A percentile compares a stretch with the other conserved stretches of the same genome.
These are phyloP conservation scores for Populus hybrid DNA, from an alignment of 441 rosid species.

Conservation along the genomic window DNA sequence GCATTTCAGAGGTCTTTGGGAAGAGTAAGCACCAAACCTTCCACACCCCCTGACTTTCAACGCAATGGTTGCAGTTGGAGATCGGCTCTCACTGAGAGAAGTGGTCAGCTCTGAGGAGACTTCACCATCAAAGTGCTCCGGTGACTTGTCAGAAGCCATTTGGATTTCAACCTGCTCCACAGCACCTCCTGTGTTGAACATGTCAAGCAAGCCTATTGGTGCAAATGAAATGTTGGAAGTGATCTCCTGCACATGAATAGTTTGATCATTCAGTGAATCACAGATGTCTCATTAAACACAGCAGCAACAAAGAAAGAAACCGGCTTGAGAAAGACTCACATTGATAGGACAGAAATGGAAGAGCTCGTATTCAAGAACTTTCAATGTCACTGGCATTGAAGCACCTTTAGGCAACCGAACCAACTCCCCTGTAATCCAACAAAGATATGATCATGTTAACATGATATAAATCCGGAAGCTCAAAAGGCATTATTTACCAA, in stretches of 20 bases:
- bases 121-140: slow-evolving; percentile 52
- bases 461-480: neutral
- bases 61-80: slow-evolving; percentile 41
- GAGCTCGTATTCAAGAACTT: slow-evolving; percentile 81
- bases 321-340: slow-evolving; percentile 29
- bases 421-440: slow-evolving; percentile 55
- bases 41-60: slow-evolving; percentile 77
- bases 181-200: slow-evolving; percentile 84
- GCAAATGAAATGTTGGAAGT: slow-evolving; percentile 60
- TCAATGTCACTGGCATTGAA: slow-evolving; percentile 69
- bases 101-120: slow-evolving; percentile 36
- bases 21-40: slow-evolving; percentile 68
- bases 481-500: neutral
- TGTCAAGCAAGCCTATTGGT: slow-evolving; percentile 76
- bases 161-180: slow-evolving; percentile 52
- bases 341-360: slow-evolving; percentile 82
- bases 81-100: slow-evolving; percentile 37
- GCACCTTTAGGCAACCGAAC: slow-evolving; percentile 64
- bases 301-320: neutral
- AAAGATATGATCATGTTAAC: neutral
- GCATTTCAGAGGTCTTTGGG: slow-evolving; percentile 67
- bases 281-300: neutral
- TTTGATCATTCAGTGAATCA: slow-evolving; percentile 3
- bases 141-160: slow-evolving; percentile 26
- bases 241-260: slow-evolving; percentile 48